Evolutionary conservation across 2,329 filamentous ascomycete genomes (phyloP).

Genomic region (Coniella vitis): DNA sequence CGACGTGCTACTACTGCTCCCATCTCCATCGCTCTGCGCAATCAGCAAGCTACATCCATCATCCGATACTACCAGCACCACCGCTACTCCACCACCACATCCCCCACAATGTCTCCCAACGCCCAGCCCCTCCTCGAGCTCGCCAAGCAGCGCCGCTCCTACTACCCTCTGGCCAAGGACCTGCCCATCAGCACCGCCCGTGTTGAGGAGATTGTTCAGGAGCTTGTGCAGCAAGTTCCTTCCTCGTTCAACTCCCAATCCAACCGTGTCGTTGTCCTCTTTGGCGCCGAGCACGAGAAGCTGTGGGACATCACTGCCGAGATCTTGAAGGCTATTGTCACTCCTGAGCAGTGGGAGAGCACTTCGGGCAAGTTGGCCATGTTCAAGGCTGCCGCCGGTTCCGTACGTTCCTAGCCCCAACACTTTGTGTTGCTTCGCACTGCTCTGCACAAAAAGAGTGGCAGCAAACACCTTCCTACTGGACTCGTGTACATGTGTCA

Average conservation of each 20-base stretch:
- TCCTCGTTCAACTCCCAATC: conserved; percentile 86
- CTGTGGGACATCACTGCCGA: conserved; percentile 72
- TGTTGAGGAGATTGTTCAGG: conserved; percentile 58
- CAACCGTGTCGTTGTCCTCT: conserved; percentile 69
- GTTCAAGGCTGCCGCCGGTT: conserved; percentile 70
- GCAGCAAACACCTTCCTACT: too few species aligned
- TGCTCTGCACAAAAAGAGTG: too few species aligned
- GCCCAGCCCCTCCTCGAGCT: conserved; percentile 53
- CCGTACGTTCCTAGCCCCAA: conserved; percentile 44
- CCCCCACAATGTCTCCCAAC: conserved; percentile 36
- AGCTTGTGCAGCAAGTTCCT: conserved; percentile 62
- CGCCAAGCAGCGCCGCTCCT: conserved; percentile 60
- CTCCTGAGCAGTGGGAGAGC: conserved; percentile 52
- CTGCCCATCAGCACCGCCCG: conserved; percentile 50
- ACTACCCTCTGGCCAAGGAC: conserved; percentile 62
- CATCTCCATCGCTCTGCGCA: conserved; percentile 5
- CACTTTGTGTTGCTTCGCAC: too few species aligned
- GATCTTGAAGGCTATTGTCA: conserved; percentile 61
- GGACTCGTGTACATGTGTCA: too few species aligned
- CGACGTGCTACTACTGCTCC: conserved; percentile 7
- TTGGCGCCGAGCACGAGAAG: conserved; percentile 77
- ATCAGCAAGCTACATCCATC: conserved; percentile 12
- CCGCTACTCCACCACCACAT: conserved; percentile 20
- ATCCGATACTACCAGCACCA: conserved; percentile 17
- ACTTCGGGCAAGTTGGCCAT: conserved; percentile 38